Evolutionary conservation across 1,139 yeast genomes (phyloP).

Genomic region (Hyphopichia pseudoburtonii): DNA sequence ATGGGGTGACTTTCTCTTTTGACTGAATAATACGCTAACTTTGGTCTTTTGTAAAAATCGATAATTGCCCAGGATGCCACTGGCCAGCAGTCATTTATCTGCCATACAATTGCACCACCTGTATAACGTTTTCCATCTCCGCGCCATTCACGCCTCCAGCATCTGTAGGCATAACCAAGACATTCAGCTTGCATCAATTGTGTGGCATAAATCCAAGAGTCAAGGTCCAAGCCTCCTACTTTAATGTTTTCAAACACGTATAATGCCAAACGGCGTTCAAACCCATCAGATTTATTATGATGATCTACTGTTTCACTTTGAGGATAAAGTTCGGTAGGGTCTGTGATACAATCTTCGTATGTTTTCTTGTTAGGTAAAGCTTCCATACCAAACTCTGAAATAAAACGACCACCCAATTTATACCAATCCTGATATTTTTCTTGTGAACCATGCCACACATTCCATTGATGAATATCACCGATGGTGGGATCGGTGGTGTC

Average conservation of each 20-base stretch:
- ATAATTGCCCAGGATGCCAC: slow-evolving; percentile 47
- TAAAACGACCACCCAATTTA: slow-evolving; percentile 40
- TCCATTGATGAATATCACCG: slow-evolving; percentile 52
- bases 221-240: slow-evolving; percentile 31
- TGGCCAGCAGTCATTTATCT: slow-evolving; percentile 54
- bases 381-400: slow-evolving; percentile 50
- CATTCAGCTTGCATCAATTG: slow-evolving; percentile 54
- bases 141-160: slow-evolving; percentile 49
- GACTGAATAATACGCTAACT: slow-evolving; percentile 45
- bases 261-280: slow-evolving; percentile 42
- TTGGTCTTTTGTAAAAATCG: slow-evolving; percentile 41
- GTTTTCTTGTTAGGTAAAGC: slow-evolving; percentile 39
- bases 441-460: slow-evolving; percentile 49
- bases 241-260: slow-evolving; percentile 46
- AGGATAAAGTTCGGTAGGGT: slow-evolving; percentile 30
- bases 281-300: slow-evolving; percentile 47
- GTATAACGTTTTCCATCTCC: slow-evolving; percentile 30
- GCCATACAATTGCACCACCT: slow-evolving; percentile 54
- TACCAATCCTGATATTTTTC: slow-evolving; percentile 45
- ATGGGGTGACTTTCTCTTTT: slow-evolving; percentile 40
- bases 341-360: slow-evolving; percentile 29
- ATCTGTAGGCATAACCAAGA: slow-evolving; percentile 42
- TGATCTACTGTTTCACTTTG: slow-evolving; percentile 38
- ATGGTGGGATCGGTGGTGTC: slow-evolving; percentile 30
- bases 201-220: slow-evolving; percentile 47